Evolutionary conservation across 139 green algal genomes (phyloP), one percentile per base, ranked within the genome.

Genomic region (Coccomyxa sp.): DNA sequence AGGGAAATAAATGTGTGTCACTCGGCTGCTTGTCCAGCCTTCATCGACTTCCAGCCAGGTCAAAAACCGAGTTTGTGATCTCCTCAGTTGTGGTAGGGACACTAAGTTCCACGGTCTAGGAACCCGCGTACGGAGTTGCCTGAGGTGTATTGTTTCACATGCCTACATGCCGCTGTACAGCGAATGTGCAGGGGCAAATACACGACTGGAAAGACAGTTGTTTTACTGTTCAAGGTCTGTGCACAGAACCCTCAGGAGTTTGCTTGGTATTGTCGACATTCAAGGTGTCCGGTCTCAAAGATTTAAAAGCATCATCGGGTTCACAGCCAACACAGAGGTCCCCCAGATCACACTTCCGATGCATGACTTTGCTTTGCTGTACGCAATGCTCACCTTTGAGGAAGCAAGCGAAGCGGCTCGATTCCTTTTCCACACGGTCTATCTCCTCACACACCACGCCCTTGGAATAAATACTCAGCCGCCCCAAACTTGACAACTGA

Each of bases 251-350:
- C 63, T 71, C 63, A 71, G 63, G 18, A 28, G 63, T 71, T 28
- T 71, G 63, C 75, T 58, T 57, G 18, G 17, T 74, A 59, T 31
- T 59, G 28, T 51, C 66, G 16, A 38, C 30, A 45, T 79, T 17
- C 28, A 58, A 58, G 38, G 57, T 63, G 23, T 63, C 84, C 81
- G 84, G 75, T 87, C 84, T 87, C 84, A 87, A 87, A 87, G 84
- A 87, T 87, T 85, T 87, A 58, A 79, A 28, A 79, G 23, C 74
- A 79, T 79, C 74, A 79, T 45, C 28, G 74, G 74, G 67, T n/a
- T 76, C 25, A 76, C 38, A 51, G 38, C 38, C 38, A 51, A 51
- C 38, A 7, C 38, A 51, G 38, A 7, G 38, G 38, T 51, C 3
- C 38, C 38, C 38, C 7, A 51, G 38, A 51, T 51, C 38, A 51